Evolutionary conservation across 352 stramenopile species (phyloP), one percentile per base, ranked within the genome.

Genomic region (Globisporangium orthogonon): DNA sequence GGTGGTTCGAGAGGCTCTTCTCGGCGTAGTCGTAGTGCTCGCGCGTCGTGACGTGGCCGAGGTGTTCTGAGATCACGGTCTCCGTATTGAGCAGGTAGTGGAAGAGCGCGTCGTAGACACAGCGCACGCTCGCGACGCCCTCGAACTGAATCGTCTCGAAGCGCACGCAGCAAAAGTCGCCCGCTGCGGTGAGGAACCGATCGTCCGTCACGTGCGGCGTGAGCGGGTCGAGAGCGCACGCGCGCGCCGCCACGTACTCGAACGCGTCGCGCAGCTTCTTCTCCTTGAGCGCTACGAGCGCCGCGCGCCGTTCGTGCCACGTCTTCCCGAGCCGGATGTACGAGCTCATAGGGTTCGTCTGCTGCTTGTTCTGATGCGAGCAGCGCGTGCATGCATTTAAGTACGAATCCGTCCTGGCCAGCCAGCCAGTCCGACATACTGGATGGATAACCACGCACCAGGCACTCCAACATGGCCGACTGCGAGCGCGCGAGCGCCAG

Each of bases 31-130:
- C 81, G 57, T 86, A 75, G 43, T 84, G 70, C 50, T 85, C 74
- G 5, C 73, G 68, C 46, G 78, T 69, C 4, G 76, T 84, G 28
- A 87, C 77, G 39, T 84, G 61, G 4, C 76, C 76, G 10, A 86
- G 56, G 47, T 70, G 71, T 43, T 89, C 73, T 0, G 76, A 84
- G 57, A 86, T 75, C 33, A 55, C 76, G 46, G 81, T 76, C 49
- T 89, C 76, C 52, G 82, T 71, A 41, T 84, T 86, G n/a, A 62
- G 45, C n/a, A 81, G 69, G 64, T 77, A 87, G 52, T 74, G 77
- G 54, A 69, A 64, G 29, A 83, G 68, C 14, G 78, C 76, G 35
- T 87, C 76, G 31, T 78, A 83, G 31, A 89, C 71, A 31, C 80
- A 67, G 1, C 66, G 60, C 9, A 86, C 68, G 0, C 63, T 71